These are phyloP conservation scores for Candida michaelii DNA, from an alignment of 805 yeast species.

Conservation along the genomic window DNA sequence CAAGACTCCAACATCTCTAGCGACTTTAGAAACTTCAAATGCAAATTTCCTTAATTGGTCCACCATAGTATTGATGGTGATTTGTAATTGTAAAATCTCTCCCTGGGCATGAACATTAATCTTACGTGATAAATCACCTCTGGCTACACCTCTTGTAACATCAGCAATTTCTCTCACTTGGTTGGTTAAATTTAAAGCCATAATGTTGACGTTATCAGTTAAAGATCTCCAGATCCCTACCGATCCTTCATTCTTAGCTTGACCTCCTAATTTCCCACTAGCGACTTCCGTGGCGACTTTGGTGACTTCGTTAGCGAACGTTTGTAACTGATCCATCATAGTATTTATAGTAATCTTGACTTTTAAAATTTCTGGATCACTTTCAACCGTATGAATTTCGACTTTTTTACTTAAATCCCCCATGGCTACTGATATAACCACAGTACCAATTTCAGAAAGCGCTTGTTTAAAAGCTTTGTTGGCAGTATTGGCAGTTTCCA, in stretches of 20 bases:
- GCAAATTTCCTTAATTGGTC: slow-evolving; percentile 82
- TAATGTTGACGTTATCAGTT: slow-evolving; percentile 80
- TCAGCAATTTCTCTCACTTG: slow-evolving; percentile 80
- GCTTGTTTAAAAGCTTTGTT: slow-evolving; percentile 73
- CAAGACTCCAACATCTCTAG: slow-evolving; percentile 86
- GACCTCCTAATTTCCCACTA: slow-evolving; percentile 87
- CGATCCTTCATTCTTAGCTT: slow-evolving; percentile 80
- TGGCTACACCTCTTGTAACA: slow-evolving; percentile 85
- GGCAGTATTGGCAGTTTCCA: slow-evolving; percentile 45
- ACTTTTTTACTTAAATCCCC: slow-evolving; percentile 86
- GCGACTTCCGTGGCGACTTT: slow-evolving; percentile 89
- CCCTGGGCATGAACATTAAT: slow-evolving; percentile 92
- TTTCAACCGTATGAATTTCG: slow-evolving; percentile 65
- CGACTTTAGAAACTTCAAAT: slow-evolving; percentile 82
- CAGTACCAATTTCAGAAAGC: slow-evolving; percentile 77
- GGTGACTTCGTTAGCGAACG: slow-evolving; percentile 78
- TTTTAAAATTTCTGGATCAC: slow-evolving; percentile 75
- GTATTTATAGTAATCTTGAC: slow-evolving; percentile 81
- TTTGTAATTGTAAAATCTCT: slow-evolving; percentile 79
- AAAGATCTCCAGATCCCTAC: slow-evolving; percentile 86
- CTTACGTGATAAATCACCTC: slow-evolving; percentile 79
- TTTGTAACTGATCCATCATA: slow-evolving; percentile 85
- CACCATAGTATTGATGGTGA: slow-evolving; percentile 87
- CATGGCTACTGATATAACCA: slow-evolving; percentile 83
- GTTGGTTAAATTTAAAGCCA: slow-evolving; percentile 80